phyloP scores from a whole-genome alignment of 208 protist genomes.

The Crithidia brevicula region DNA sequence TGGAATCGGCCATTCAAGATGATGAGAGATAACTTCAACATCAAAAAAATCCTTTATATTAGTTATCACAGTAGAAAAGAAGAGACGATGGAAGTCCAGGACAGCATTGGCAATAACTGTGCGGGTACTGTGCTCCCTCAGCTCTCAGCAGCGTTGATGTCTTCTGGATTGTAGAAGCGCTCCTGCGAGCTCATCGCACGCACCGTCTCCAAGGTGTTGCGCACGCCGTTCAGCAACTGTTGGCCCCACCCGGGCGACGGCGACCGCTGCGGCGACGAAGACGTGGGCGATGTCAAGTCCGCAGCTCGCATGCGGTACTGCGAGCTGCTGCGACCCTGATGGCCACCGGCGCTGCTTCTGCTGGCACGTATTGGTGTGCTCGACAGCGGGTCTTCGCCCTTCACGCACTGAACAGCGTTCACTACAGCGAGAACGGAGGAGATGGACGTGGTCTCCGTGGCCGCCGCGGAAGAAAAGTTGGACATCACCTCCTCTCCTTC shows the following conservation, averaged over 20 bases:
- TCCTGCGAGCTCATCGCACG: slow-evolving; percentile 13
- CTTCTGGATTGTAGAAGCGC: slow-evolving; percentile 3
- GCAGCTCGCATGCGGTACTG: too few species aligned
- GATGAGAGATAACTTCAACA: too few species aligned
- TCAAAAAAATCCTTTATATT: too few species aligned
- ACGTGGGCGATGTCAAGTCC: too few species aligned
- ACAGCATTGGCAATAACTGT: too few species aligned
- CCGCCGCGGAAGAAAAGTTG: too few species aligned
- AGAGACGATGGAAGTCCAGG: neutral
- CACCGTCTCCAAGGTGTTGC: slow-evolving; percentile 9
- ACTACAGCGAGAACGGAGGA: slow-evolving; percentile 14
- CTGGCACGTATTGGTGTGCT: neutral
- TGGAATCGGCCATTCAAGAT: too few species aligned
- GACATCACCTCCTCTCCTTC: neutral
- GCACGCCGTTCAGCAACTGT: slow-evolving; percentile 19
- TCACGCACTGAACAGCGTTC: neutral
- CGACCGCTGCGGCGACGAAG: neutral
- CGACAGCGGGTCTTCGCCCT: neutral
- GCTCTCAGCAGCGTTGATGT: neutral
- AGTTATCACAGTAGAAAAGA: neutral
- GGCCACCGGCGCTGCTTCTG: neutral
- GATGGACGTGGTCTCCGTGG: neutral
- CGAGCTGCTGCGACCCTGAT: neutral
- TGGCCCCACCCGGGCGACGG: slow-evolving; percentile 5
- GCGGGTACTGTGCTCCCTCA: neutral